Base-by-base conservation (phyloP, 495 filamentous ascomycete genomes). In the Chaetomium fimeti region DNA sequence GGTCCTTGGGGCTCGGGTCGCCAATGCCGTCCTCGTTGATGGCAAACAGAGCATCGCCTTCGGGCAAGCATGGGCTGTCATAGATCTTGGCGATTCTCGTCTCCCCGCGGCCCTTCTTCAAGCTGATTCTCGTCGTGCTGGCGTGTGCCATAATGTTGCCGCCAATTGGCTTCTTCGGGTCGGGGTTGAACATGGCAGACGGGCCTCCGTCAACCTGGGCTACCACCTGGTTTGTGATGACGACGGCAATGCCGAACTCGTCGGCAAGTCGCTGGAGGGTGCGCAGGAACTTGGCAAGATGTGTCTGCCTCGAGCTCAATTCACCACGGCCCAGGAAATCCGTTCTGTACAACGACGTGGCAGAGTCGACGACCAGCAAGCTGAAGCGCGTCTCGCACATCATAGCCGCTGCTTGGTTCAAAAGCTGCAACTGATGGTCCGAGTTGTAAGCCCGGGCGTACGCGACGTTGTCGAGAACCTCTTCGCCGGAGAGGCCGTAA, bases 301-400 rank as follows among this genome's bases (percentile, higher is more conserved):
- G 95, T 1, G 86, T 92, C 71, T 98, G 94, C 55, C 94, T 83
- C 20, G 87, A 88, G 20, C 89, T 93, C 32, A 98, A 83, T 76
- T 98, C 94, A 62, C 94, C 94, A 72, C 94, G 90, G 27, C 94
- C 94, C 55, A 90, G 83, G 78, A 98, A 98, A 70, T 98, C 94
- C 2, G 94, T 98, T 54, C 94, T 87, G 75, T 98, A 98, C 24
- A 98, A 83, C 1, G 93, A 89, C 0, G 93, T 98, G 20, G 94
- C 94, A 36, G 89, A 93, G 78, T 98, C 94, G 62, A 98, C 95
- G 52, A 98, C 85, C 43, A 98, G 84, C 5, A 98, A 83, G 20
- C 93, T 96, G 79, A 98, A 98, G 5, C 94, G 88, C 3, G 94
- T 98, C 76, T 98, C 95, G 63, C 92, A 97, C 94, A 98, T 98